Percentiles rank a stretch among this genome's conserved stretches.
These are phyloP conservation scores for Cercospora zeina DNA, from an alignment of 2,329 filamentous ascomycete species.

Conservation along the genomic window DNA sequence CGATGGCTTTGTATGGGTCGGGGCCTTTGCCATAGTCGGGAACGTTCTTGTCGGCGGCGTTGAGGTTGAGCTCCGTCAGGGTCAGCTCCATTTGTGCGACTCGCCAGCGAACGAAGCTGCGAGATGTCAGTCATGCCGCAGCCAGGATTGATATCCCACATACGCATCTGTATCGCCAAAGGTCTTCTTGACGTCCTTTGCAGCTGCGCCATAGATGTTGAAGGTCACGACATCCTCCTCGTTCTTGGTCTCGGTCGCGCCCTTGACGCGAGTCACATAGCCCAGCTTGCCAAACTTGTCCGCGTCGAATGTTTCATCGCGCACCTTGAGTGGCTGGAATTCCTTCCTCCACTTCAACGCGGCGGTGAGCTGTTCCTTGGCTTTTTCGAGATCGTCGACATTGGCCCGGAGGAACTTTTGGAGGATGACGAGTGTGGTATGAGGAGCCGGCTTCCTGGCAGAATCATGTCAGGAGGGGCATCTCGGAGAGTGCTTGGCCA, in stretches of 20 bases:
- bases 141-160: slow-evolving; percentile 41
- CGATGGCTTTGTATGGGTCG: slow-evolving; percentile 87
- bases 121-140: background rate
- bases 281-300: slow-evolving; percentile 76
- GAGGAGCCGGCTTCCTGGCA: slow-evolving; percentile 47
- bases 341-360: slow-evolving; percentile 82
- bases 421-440: slow-evolving; percentile 78
- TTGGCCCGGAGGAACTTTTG: slow-evolving; percentile 96
- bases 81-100: slow-evolving; percentile 87
- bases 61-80: slow-evolving; percentile 70
- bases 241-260: slow-evolving; percentile 53
- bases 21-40: slow-evolving; percentile 63
- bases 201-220: slow-evolving; percentile 85
- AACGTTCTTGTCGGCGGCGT: slow-evolving; percentile 67
- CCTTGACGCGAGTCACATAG: slow-evolving; percentile 72
- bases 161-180: slow-evolving; percentile 82
- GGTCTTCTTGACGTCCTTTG: slow-evolving; percentile 75
- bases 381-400: slow-evolving; percentile 69
- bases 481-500: background rate
- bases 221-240: slow-evolving; percentile 74
- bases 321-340: slow-evolving; percentile 67
- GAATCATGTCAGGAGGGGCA: slow-evolving; percentile 15
- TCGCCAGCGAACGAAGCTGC: slow-evolving; percentile 85
- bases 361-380: slow-evolving; percentile 73
- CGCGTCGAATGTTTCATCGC: slow-evolving; percentile 62